Evolutionary conservation across 2,329 filamentous ascomycete species (phyloP), one percentile per base, ranked within the genome.

Genomic region (Clarireedia monteithiana): DNA sequence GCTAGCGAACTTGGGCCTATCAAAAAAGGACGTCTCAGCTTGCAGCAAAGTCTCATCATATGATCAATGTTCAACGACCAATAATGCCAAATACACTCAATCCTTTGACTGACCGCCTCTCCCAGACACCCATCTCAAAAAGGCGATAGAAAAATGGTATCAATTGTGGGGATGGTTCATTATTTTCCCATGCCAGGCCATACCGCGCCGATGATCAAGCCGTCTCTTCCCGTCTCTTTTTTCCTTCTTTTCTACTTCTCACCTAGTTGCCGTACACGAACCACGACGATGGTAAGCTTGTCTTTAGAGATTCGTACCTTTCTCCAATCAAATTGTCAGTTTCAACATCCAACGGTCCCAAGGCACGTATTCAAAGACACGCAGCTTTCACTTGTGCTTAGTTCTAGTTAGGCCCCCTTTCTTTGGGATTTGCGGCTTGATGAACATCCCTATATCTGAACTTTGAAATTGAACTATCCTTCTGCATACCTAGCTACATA

Each of bases 101-200:
- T 47, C 26, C 44, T 23, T 27, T 47, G 44, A 47, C 44, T 23
- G 44, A 20, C 20, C 20, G 20, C 20, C 44, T 34, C 30, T 34
- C 30, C 30, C 30, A 34, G 10, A 34, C 24, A 30, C 12, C 15
- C n/a, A 15, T 20, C 20, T 20, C 20, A 20, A 20, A 20, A 20
- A 20, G 10, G 39, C n/a, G 39, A 46, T 12, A 4, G 20, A 26
- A 26, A 46, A 12, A 55, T 55, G 47, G 27, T 55, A 55, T 55
- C 53, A 55, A 55, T 20, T 55, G 53, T 50, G 53, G 53, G 53
- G 53, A 20, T 50, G 53, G 30, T 14, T 34, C 30, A 34, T 34
- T 14, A 12, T 45, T 44, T 47, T 4, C 44, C 44, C 44, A 47
- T 47, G 44, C 40, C 40, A 20, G 20, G 40, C 40, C 40, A 44